Evolutionary conservation across 2,329 filamentous ascomycete species (phyloP).

Genomic region (Karstenula rhodostoma): DNA sequence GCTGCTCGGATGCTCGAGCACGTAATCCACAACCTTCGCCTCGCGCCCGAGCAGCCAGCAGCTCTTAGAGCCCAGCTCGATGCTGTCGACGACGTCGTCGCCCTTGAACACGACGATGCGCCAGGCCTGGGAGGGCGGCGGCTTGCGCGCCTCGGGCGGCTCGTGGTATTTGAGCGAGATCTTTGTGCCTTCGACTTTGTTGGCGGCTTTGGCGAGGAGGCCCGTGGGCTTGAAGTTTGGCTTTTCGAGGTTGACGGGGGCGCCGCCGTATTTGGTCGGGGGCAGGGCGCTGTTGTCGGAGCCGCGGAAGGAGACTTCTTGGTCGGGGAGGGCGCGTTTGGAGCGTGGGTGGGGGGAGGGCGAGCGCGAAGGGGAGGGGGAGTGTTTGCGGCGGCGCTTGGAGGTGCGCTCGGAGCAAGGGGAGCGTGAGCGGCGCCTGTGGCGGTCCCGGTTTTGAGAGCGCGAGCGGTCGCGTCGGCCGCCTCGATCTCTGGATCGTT

Average conservation of each 20-base stretch:
- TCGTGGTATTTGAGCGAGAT: conserved; percentile 96
- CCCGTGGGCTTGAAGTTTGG: conserved; percentile 87
- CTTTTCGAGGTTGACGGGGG: conserved; percentile 74
- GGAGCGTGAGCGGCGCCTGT: conserved; percentile 31
- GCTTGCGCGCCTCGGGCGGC: conserved; percentile 89
- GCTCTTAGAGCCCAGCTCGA: conserved; percentile 77
- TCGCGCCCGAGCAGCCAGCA: conserved; percentile 94
- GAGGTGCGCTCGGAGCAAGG: conserved; percentile 38
- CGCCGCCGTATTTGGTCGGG: conserved; percentile 43
- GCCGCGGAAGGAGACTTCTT: conserved; percentile 55
- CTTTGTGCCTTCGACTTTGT: conserved; percentile 77
- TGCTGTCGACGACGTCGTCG: conserved; percentile 78
- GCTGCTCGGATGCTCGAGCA: conserved; percentile 87
- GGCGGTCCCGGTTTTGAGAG: conserved; percentile 22
- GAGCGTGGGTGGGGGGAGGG: conserved; percentile 53
- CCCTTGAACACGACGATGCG: conserved; percentile 94
- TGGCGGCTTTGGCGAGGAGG: conserved; percentile 85
- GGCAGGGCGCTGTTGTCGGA: conserved; percentile 40
- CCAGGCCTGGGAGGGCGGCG: conserved; percentile 80
- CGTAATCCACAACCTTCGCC: conserved; percentile 78
- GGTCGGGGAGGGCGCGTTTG: conserved; percentile 55
- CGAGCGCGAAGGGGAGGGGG: conserved; percentile 42
- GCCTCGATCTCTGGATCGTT: conserved; percentile 29
- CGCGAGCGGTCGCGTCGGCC: conserved; percentile 23
- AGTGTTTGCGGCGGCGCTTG: conserved; percentile 45